A percentile compares a stretch with the other conserved stretches of the same genome.
phyloP scores from a whole-genome alignment of 768 basidiomycete genomes.

The Kwoniella mangroviensis region DNA sequence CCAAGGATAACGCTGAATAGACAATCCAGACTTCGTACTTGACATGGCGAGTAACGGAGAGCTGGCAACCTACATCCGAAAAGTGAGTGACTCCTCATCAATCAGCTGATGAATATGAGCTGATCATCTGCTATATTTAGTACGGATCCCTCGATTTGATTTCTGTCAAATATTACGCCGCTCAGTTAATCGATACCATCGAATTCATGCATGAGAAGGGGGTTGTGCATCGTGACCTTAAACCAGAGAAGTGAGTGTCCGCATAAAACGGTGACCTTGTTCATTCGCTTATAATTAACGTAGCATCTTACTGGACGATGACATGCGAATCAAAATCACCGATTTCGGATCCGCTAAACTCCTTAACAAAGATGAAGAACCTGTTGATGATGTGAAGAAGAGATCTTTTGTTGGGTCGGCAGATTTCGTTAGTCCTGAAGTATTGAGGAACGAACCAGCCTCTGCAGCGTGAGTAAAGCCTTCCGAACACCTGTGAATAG shows the following conservation, averaged over 20 bases:
- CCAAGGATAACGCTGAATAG: slow-evolving; percentile 9
- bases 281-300: not conserved
- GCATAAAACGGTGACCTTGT: too few relatives aligned
- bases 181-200: slow-evolving; percentile 85
- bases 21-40: slow-evolving; percentile 59
- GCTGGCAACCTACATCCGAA: slow-evolving; percentile 58
- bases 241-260: slow-evolving; percentile 60
- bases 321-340: slow-evolving; percentile 88
- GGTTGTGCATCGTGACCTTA: slow-evolving; percentile 77
- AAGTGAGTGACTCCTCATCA: slow-evolving; percentile 37
- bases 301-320: slow-evolving; percentile 84
- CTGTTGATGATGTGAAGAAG: slow-evolving; percentile 61
- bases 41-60: slow-evolving; percentile 61
- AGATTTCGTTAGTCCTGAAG: slow-evolving; percentile 86
- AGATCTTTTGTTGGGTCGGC: slow-evolving; percentile 87
- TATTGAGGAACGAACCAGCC: slow-evolving; percentile 72
- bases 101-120: not conserved
- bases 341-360: slow-evolving; percentile 88
- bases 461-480: slow-evolving; percentile 68
- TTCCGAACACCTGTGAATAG: not conserved
- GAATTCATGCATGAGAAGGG: slow-evolving; percentile 88
- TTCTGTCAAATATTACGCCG: slow-evolving; percentile 82
- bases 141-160: slow-evolving; percentile 82
- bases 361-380: slow-evolving; percentile 44
- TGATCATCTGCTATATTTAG: slow-evolving; percentile 28